Evolutionary conservation across 345 rosid species (phyloP), one percentile per base, ranked within the genome.

Genomic region (Eutrema yunnanense): DNA sequence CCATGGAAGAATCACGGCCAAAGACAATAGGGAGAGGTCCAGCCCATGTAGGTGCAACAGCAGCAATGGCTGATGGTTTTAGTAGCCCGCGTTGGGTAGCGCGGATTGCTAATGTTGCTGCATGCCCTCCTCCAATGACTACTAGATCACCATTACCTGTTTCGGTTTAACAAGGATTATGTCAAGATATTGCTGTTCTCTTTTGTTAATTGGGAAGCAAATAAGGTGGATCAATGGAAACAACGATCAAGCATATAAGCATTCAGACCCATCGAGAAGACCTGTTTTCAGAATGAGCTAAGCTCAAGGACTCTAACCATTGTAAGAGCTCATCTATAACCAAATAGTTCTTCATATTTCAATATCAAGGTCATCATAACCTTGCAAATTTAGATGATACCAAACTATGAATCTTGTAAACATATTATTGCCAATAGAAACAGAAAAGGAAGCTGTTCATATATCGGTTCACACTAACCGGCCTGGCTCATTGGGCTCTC

Each of bases 31-130:
- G 98, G 27, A 93, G 89, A 49, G 96, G 97, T 46, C 97, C 97
- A 68, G 96, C 94, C 96, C 94, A 89, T 60, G 97, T 93, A 34
- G 97, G 96, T 16, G 98, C 97, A 57, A 90, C 89, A 9, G 95
- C 95, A 63, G 95, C 94, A 49, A 87, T 86, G 48, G 94, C 97
- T 72, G 80, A 79, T 58, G 96, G 91, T 78, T 89, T 89, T 69
- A 89, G 86, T 82, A 93, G 74, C 76, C 84, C 88, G 69, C 89
- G 90, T 71, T 78, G 82, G 1, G 88, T 80, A 33, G 97, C 98
- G 81, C 90, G 87, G 56, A 88, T 75, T 56, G 80, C 71, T 53
- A 87, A 64, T 54, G 94, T 87, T 65, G 97, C 90, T 51, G 96
- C 97, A 85, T 89, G 97, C 16, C 96, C 97, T 62, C 97, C 96